These are phyloP conservation scores for Tuber indicum DNA, from an alignment of 495 filamentous ascomycete genomes.

Conservation along the genomic window DNA sequence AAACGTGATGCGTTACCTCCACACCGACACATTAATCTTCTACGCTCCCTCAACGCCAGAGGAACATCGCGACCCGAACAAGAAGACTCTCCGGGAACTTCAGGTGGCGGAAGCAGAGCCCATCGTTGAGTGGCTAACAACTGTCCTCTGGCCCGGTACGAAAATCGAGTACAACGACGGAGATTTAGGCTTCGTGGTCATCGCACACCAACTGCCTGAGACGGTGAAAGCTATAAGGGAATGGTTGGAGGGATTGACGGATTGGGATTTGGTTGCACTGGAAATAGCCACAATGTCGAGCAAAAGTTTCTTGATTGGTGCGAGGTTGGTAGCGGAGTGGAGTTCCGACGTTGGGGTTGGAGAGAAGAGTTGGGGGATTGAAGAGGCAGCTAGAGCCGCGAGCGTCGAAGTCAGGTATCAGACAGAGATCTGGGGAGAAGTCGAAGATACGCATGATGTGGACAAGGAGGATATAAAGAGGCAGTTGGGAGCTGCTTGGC, in stretches of 20 bases:
- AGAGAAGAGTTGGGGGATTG: slow-evolving; percentile 51
- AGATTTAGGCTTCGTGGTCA: slow-evolving; percentile 56
- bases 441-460: slow-evolving; percentile 98
- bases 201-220: slow-evolving; percentile 56
- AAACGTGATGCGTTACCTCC: slow-evolving; percentile 73
- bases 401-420: slow-evolving; percentile 87
- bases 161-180: slow-evolving; percentile 70
- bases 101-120: slow-evolving; percentile 61
- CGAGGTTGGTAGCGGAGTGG: slow-evolving; percentile 78
- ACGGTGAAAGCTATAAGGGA: slow-evolving; percentile 67
- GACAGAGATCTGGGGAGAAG: slow-evolving; percentile 85
- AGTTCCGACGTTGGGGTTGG: slow-evolving; percentile 56
- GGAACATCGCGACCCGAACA: slow-evolving; percentile 43
- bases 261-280: slow-evolving; percentile 76
- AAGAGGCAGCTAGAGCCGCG: slow-evolving; percentile 67
- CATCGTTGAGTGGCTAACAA: slow-evolving; percentile 63
- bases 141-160: slow-evolving; percentile 77
- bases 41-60: slow-evolving; percentile 63
- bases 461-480: slow-evolving; percentile 83
- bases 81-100: slow-evolving; percentile 59
- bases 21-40: slow-evolving; percentile 91
- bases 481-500: slow-evolving; percentile 58
- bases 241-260: slow-evolving; percentile 66
- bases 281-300: slow-evolving; percentile 76
- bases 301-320: slow-evolving; percentile 76